Evolutionary conservation across 1,284 basidiomycete genomes (phyloP).

Genomic region (Amylostereum areolatum): DNA sequence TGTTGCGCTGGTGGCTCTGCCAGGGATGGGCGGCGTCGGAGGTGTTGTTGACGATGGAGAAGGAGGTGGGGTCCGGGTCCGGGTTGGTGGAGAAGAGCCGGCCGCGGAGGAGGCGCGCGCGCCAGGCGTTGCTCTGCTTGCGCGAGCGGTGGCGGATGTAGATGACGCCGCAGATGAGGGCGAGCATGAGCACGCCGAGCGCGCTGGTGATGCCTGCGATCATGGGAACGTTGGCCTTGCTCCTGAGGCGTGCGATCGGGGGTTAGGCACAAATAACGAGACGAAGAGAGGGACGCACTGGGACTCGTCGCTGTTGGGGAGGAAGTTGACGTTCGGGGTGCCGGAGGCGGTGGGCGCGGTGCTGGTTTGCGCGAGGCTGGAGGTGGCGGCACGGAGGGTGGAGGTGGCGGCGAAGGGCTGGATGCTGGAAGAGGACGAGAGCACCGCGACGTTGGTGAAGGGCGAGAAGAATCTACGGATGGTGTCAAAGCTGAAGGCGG

Average conservation of each 20-base stretch:
- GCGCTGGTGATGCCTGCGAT: slow-evolving; percentile 3
- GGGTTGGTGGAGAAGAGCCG: neutral
- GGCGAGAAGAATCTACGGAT: neutral
- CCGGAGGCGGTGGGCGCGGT: neutral
- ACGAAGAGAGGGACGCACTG: neutral
- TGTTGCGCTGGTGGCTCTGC: too few relatives aligned
- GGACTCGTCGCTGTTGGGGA: neutral
- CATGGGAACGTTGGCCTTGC: neutral
- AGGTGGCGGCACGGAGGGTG: neutral
- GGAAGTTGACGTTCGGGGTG: neutral
- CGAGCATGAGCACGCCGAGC: neutral
- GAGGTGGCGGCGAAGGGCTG: neutral
- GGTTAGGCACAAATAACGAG: neutral
- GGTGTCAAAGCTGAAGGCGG: neutral
- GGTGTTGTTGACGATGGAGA: too few relatives aligned
- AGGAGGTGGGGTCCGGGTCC: too few relatives aligned
- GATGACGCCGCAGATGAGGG: neutral
- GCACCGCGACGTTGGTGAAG: neutral
- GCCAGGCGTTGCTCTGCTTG: slow-evolving; percentile 3
- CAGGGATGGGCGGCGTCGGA: too few relatives aligned
- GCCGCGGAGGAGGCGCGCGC: slow-evolving; percentile 4
- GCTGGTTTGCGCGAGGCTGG: neutral
- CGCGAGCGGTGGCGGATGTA: slow-evolving; percentile 5
- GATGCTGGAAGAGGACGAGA: neutral
- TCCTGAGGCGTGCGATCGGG: neutral